Percentiles rank a stretch among this genome's conserved stretches.
These are phyloP conservation scores for Hypholoma sublateritium DNA, from an alignment of 768 basidiomycete species.

Conservation along the genomic window DNA sequence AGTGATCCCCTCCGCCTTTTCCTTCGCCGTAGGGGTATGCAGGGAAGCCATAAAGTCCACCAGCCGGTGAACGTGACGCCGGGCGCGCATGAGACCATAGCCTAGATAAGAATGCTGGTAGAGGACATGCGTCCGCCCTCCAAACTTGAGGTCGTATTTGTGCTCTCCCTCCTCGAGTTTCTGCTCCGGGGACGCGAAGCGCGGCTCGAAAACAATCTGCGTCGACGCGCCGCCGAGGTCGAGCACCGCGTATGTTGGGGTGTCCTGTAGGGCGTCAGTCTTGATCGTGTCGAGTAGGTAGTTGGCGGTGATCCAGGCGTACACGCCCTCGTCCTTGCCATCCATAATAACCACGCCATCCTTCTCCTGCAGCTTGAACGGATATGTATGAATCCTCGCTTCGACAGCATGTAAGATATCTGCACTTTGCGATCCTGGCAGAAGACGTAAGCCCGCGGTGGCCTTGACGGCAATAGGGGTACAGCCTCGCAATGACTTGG, in stretches of 20 bases:
- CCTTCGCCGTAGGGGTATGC: constrained; percentile 23
- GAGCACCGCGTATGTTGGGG: constrained; percentile 79
- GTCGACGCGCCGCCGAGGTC: constrained; percentile 97
- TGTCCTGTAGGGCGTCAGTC: constrained; percentile 42
- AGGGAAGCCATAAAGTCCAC: constrained; percentile 81
- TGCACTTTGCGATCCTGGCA: constrained; percentile 59
- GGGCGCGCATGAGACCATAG: constrained; percentile 90
- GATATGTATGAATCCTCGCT: constrained; percentile 57
- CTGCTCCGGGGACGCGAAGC: constrained; percentile 40
- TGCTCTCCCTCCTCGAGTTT: constrained; percentile 78
- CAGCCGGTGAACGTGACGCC: constrained; percentile 82
- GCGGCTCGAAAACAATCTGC: constrained; percentile 95
- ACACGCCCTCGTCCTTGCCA: constrained; percentile 95
- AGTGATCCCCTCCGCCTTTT: constrained; percentile 29
- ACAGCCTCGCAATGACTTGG: constrained; percentile 62
- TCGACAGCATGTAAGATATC: constrained; percentile 80
- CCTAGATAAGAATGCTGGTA: constrained; percentile 99
- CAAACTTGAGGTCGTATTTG: constrained; percentile 82
- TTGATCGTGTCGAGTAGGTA: constrained; percentile 81
- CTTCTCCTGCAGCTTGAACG: constrained; percentile 55
- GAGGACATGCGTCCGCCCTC: constrained; percentile 65
- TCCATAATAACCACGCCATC: constrained; percentile 90
- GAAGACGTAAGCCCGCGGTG: constrained; percentile 79
- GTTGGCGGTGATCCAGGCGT: constrained; percentile 98
- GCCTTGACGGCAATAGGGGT: constrained; percentile 92